Percentiles rank a stretch among this genome's conserved stretches.
These are phyloP conservation scores for Seiridium cupressi DNA, from an alignment of 2,329 filamentous ascomycete species.

Conservation along the genomic window DNA sequence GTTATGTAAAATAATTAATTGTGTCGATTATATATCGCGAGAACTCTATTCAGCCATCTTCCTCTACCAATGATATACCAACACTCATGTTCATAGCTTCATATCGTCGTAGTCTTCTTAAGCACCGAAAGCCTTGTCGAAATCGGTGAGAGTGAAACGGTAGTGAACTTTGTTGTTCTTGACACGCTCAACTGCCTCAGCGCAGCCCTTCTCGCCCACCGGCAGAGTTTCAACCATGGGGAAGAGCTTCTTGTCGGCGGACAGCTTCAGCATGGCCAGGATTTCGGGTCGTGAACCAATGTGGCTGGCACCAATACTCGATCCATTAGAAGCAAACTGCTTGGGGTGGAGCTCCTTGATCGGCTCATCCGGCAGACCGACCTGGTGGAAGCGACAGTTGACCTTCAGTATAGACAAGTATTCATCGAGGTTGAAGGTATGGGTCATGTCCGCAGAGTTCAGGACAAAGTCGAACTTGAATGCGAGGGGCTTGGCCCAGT, in stretches of 20 bases:
- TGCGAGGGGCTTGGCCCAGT: slow-evolving; percentile 56
- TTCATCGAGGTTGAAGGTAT: slow-evolving; percentile 52
- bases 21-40: too few relatives aligned
- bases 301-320: slow-evolving; percentile 47
- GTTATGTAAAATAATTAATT: too few relatives aligned
- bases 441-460: slow-evolving; percentile 46
- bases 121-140: slow-evolving; percentile 61
- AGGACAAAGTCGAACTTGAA: slow-evolving; percentile 51
- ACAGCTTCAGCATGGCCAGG: slow-evolving; percentile 56
- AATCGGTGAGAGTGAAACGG: slow-evolving; percentile 68
- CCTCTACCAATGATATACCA: too few relatives aligned
- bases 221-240: slow-evolving; percentile 56
- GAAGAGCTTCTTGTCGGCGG: slow-evolving; percentile 50
- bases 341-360: slow-evolving; percentile 40
- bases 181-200: slow-evolving; percentile 67
- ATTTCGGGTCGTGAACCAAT: slow-evolving; percentile 61
- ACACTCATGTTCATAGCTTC: too few relatives aligned
- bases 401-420: slow-evolving; percentile 53
- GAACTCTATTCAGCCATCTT: too few relatives aligned
- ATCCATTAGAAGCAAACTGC: slow-evolving; percentile 37
- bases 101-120: too few relatives aligned
- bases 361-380: slow-evolving; percentile 53
- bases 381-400: slow-evolving; percentile 55
- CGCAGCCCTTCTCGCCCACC: slow-evolving; percentile 65
- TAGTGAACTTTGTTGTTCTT: slow-evolving; percentile 71